Evolutionary conservation across 768 basidiomycete species (phyloP).

Genomic region (Boletus patriciae): DNA sequence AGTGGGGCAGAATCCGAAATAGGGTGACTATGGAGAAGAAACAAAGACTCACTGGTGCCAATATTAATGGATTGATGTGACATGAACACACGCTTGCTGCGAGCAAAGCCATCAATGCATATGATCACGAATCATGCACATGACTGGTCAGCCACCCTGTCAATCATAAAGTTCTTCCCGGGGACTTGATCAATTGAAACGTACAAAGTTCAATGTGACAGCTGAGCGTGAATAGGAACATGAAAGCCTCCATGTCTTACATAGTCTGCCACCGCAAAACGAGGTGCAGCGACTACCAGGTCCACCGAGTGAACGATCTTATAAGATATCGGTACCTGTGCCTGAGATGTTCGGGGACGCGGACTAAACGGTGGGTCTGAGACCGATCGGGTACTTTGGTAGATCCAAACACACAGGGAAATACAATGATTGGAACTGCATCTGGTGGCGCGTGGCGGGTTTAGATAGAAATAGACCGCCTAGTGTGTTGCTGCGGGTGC

Average conservation of each 20-base stretch:
- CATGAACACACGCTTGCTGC: neutral
- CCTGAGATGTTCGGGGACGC: neutral
- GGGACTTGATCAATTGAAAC: neutral
- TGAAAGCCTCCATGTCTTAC: neutral
- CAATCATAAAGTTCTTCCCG: slow-evolving; percentile 2
- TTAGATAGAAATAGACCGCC: neutral
- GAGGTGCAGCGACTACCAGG: neutral
- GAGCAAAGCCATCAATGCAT: neutral
- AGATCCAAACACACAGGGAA: neutral
- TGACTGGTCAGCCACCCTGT: neutral
- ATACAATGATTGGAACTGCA: neutral
- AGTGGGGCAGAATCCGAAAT: neutral
- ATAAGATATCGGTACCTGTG: neutral
- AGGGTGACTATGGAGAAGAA: neutral
- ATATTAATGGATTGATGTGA: neutral
- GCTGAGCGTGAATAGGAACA: neutral
- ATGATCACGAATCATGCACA: neutral
- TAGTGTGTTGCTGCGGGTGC: neutral
- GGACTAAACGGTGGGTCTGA: neutral
- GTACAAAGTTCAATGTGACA: slow-evolving; percentile 9
- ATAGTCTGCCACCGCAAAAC: neutral
- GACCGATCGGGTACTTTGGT: neutral
- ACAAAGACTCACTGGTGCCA: neutral
- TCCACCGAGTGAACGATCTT: neutral
- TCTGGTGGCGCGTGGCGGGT: neutral